Conservation (phyloP, 495 filamentous ascomycete species). For the Xylona heveae region DNA sequence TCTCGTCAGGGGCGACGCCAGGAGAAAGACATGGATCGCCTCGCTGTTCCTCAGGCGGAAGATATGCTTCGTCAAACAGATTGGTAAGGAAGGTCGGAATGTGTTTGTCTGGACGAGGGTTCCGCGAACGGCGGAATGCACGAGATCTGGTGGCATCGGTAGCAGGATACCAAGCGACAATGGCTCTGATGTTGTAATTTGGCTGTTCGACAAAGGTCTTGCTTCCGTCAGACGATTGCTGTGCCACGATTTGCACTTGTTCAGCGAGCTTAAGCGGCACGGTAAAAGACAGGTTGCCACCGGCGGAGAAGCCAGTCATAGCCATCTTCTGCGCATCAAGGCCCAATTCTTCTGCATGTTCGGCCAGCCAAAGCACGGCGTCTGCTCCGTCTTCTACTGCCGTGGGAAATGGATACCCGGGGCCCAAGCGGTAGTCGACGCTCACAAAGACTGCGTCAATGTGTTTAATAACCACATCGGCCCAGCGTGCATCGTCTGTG, state of each 20-base stretch:
- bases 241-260: constrained; percentile 18
- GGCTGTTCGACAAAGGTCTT: constrained; percentile 9
- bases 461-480: constrained; percentile 14
- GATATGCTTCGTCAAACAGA: background rate
- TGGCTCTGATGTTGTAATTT: constrained; percentile 17
- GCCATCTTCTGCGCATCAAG: constrained; percentile 43
- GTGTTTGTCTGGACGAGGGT: constrained; percentile 42
- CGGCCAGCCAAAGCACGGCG: constrained; percentile 17
- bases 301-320: constrained; percentile 69
- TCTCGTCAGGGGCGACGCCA: background rate
- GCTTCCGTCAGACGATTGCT: background rate
- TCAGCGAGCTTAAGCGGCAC: constrained; percentile 53
- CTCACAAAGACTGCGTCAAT: constrained; percentile 18
- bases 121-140: constrained; percentile 44
- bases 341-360: constrained; percentile 20
- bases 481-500: constrained; percentile 21
- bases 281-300: constrained; percentile 69
- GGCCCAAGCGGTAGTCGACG: constrained; percentile 20
- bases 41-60: background rate
- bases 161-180: constrained; percentile 65
- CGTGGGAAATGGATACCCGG: constrained; percentile 21
- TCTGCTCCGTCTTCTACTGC: constrained; percentile 23
- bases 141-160: constrained; percentile 65
- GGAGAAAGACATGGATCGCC: constrained; percentile 2
- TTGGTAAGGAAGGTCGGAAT: constrained; percentile 56